These are phyloP conservation scores for Lecanosticta acicola DNA, from an alignment of 2,329 filamentous ascomycete species.

Conservation along the genomic window DNA sequence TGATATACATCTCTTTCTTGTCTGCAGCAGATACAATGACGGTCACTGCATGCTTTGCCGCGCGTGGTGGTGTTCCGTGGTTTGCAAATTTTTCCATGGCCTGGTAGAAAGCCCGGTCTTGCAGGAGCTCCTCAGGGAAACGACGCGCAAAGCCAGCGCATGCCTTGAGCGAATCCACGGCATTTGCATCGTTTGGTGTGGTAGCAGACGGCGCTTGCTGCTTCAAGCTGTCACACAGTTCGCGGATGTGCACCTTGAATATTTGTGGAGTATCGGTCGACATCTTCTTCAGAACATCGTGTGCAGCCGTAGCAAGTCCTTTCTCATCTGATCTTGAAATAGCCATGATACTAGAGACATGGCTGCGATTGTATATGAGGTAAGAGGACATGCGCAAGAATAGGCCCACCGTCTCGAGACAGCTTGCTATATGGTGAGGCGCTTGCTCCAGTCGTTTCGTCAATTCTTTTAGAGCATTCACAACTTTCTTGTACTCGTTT, in stretches of 20 bases:
- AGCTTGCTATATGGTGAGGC: conserved; percentile 50
- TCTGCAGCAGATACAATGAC: conserved; percentile 75
- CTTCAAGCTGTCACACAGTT: conserved; percentile 80
- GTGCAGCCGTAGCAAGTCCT: conserved; percentile 69
- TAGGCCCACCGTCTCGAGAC: conserved; percentile 74
- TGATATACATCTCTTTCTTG: conserved; percentile 77
- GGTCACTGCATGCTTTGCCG: conserved; percentile 88
- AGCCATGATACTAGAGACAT: conserved; percentile 84
- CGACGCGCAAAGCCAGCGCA: conserved; percentile 86
- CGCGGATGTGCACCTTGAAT: conserved; percentile 86
- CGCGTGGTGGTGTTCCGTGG: conserved; percentile 71
- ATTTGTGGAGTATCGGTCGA: conserved; percentile 83
- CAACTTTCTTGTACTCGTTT: conserved; percentile 86
- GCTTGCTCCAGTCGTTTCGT: conserved; percentile 61
- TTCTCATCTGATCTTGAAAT: conserved; percentile 79
- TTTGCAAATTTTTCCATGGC: conserved; percentile 78
- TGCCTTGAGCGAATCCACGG: conserved; percentile 89
- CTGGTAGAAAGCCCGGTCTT: conserved; percentile 73
- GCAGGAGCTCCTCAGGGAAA: conserved; percentile 76
- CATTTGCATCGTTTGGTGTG: conserved; percentile 61
- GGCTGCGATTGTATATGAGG: conserved; percentile 88
- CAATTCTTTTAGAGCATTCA: conserved; percentile 84
- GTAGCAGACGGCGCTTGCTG: conserved; percentile 69
- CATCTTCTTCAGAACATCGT: conserved; percentile 87
- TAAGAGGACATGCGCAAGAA: conserved; percentile 78